Conservation (phyloP, 1,284 basidiomycete species). For the Tylopilus sp. region DNA sequence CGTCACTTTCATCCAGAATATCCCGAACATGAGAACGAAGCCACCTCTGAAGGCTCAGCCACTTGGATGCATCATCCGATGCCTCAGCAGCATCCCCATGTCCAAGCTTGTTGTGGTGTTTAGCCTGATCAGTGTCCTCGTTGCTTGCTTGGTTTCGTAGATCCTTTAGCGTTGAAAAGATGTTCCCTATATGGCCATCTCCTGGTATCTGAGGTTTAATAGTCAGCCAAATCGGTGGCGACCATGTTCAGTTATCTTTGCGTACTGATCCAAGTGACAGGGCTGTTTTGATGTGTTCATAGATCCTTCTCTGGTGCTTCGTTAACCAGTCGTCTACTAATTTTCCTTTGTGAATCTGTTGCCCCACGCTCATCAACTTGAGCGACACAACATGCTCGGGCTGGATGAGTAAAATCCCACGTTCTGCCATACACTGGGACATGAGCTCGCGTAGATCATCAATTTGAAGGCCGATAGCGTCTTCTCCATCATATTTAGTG, state of each 20-base stretch:
- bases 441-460: constrained; percentile 32
- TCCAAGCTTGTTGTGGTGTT: no score
- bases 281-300: neutral
- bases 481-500: no score
- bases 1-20: neutral
- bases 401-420: constrained; percentile 46
- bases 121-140: no score
- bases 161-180: neutral
- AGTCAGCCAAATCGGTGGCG: no score
- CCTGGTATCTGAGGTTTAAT: neutral
- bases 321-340: rapidly evolving
- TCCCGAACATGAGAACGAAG: neutral
- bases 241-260: no score
- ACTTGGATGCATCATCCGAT: no score
- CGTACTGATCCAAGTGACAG: neutral
- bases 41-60: no score
- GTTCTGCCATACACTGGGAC: constrained; percentile 36
- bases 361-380: constrained; percentile 11
- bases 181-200: neutral
- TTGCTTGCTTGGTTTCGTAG: no score
- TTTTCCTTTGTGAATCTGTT: constrained; percentile 9
- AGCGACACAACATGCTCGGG: constrained; percentile 52
- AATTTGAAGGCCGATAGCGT: neutral
- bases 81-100: no score
- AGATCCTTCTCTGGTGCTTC: no score